These are phyloP conservation scores for Lecanicillium sp. DNA, from an alignment of 2,329 filamentous ascomycete genomes.

Conservation along the genomic window DNA sequence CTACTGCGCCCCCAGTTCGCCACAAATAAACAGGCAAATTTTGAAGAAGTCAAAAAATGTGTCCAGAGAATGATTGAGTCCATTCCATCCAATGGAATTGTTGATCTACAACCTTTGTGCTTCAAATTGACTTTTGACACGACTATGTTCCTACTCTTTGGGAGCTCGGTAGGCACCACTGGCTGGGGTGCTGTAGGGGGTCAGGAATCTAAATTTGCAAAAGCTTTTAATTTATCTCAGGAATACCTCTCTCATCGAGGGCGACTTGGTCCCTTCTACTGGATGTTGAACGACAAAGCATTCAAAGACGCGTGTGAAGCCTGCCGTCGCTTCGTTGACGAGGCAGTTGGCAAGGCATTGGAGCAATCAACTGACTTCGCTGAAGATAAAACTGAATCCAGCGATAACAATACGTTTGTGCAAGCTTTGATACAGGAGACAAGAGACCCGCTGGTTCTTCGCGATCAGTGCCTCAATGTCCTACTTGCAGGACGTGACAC, in stretches of 20 bases:
- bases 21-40: constrained; percentile 19
- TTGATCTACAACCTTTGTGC: constrained; percentile 39
- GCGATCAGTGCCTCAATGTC: constrained; percentile 17
- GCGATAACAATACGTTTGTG: constrained; percentile 17
- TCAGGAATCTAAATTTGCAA: neutral
- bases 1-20: constrained; percentile 23
- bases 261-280: too few species aligned
- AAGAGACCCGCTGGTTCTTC: constrained; percentile 14
- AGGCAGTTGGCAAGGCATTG: constrained; percentile 3
- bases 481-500: constrained; percentile 21
- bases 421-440: constrained; percentile 17
- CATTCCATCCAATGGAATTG: too few species aligned
- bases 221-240: too few species aligned
- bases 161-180: constrained; percentile 25
- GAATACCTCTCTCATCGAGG: too few species aligned
- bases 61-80: constrained; percentile 15
- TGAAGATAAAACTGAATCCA: neutral
- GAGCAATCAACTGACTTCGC: neutral
- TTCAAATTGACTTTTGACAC: constrained; percentile 41
- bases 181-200: too few species aligned
- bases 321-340: too few species aligned
- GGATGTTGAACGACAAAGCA: too few species aligned
- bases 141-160: constrained; percentile 51
- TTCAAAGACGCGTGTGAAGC: too few species aligned
- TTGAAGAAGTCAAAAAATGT: constrained; percentile 21